Evolutionary conservation across 2,329 filamentous ascomycete genomes (phyloP), one percentile per base, ranked within the genome.

Genomic region (Apiospora kogelbergensis): DNA sequence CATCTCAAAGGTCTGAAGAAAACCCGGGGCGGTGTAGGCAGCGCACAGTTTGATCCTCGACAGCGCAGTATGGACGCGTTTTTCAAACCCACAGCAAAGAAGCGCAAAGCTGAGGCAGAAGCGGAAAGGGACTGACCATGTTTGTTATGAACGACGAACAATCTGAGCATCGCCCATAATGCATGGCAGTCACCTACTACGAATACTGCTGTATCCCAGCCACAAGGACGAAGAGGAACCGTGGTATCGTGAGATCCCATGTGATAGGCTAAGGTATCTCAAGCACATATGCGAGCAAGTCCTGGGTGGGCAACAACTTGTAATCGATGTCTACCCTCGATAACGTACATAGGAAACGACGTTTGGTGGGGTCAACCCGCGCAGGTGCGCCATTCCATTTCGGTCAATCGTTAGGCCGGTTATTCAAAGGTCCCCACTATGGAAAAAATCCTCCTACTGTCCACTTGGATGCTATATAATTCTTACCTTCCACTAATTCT

Each of bases 1-100:
- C 95, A 98, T 79, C 86, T 97, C 2, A 80, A 83, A 60, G 89
- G 90, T 37, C 82, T 97, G 69, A 95, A 91, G 78, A 92, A 93
- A 79, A 95, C 93, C 10, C 84, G 91, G 30, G 93, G 93, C 40
- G 94, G 94, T 3, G 92, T 97, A 68, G 94, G 94, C 68, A 96
- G 91, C 74, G 86, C 92, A 46, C 85, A 86, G 68, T 90, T 93
- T 76, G 94, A 98, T 77, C 85, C 88, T 13, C 89, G 85, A 63
- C 95, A 97, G 79, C 90, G 87, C 76, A 93, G 87, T 22, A 87
- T 98, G 74, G 89, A 93, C 63, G 86, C 87, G 0, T 97, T 96
- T 82, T 95, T 97, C 79, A 71, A 68, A 1, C 75, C 80, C 5
- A 68, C 77, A 6, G 72, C 79, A 0, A 90, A 90, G 76, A 87